Evolutionary conservation across 257 asterid species (phyloP).

Genomic region (Nicotiana tabacum): DNA sequence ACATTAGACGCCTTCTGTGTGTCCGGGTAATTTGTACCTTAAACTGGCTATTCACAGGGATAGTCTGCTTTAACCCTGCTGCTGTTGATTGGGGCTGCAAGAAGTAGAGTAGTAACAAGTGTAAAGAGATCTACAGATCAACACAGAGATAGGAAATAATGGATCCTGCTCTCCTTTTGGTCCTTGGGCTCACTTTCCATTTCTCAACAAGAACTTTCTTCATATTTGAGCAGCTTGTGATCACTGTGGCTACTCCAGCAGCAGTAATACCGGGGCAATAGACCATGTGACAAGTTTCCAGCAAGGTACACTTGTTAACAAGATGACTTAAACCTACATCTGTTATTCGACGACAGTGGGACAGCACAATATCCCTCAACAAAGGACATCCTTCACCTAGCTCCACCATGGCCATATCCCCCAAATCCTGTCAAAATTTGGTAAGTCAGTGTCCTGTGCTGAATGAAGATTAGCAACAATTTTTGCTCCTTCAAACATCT

Average conservation of each 20-base stretch:
- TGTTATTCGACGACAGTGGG: conserved; percentile 81
- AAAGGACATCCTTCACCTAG: conserved; percentile 67
- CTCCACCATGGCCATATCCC: conserved; percentile 71
- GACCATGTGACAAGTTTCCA: conserved; percentile 81
- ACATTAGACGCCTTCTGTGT: background rate
- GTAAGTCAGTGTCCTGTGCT: background rate
- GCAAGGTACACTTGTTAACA: conserved; percentile 40
- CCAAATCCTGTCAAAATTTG: conserved; percentile 42
- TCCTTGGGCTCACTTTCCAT: conserved; percentile 70
- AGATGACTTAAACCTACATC: conserved; percentile 59
- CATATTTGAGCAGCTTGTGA: conserved; percentile 51
- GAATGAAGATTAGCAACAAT: background rate
- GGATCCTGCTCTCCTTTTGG: conserved; percentile 78
- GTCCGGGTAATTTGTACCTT: background rate
- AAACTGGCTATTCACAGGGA: background rate
- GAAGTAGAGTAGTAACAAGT: background rate
- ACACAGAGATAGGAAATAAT: conserved; percentile 66
- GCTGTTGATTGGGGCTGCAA: background rate
- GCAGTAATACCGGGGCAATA: conserved; percentile 67
- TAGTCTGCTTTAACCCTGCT: background rate
- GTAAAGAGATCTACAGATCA: conserved; percentile 37
- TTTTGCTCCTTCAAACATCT: background rate
- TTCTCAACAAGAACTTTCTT: conserved; percentile 75
- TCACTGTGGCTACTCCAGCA: conserved; percentile 65
- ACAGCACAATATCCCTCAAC: conserved; percentile 66